phyloP scores from a whole-genome alignment of 495 filamentous ascomycete species.

The Oidiodendron maius region DNA sequence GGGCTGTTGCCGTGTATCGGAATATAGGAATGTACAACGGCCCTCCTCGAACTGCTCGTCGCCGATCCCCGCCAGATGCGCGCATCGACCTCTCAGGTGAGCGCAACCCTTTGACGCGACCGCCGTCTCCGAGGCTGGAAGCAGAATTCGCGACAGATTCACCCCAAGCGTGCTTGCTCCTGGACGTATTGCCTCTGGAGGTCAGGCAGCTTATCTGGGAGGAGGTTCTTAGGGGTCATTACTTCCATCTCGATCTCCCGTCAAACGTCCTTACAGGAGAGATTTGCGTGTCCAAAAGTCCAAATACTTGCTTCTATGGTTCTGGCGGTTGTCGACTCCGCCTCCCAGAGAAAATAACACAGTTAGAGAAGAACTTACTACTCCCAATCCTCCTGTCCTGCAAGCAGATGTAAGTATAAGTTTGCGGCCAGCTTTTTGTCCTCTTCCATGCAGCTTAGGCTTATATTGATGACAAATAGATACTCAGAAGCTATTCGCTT shows the following conservation, averaged over 20 bases:
- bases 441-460: not conserved
- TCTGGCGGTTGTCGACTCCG: not conserved
- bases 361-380: not conserved
- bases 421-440: not conserved
- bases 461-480: not conserved
- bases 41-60: not conserved
- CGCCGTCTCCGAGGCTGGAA: not conserved
- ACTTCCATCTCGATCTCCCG: not conserved
- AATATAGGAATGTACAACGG: not conserved
- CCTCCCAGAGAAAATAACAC: not conserved
- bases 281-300: not conserved
- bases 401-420: conserved; percentile 1
- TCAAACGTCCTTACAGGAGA: not conserved
- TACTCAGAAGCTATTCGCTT: not conserved
- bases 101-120: not conserved
- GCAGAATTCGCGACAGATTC: no score
- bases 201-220: conserved; percentile 1
- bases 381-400: not conserved
- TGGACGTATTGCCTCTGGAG: not conserved
- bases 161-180: not conserved
- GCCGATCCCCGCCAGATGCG: not conserved
- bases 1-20: not conserved
- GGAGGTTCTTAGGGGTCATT: not conserved
- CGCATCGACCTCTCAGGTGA: not conserved
- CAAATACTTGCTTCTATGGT: not conserved